Evolutionary conservation across 106 monocot genomes (phyloP), one percentile per base, ranked within the genome.

Genomic region (Allium cepa): DNA sequence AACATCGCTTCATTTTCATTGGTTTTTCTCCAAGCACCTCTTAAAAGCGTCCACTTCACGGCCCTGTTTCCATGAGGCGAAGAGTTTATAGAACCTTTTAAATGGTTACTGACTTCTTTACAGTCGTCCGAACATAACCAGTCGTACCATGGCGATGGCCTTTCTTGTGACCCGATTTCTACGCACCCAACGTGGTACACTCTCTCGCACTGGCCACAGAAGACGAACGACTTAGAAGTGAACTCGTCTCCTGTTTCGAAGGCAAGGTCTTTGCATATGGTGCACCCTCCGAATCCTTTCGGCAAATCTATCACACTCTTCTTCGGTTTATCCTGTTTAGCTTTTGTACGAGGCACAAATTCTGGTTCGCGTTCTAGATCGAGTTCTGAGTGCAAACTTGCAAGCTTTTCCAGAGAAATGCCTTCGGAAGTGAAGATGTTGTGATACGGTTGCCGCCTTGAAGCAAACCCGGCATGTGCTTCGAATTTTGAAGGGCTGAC

Each of bases 41-140:
- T 81, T 52, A 94, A 73, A 74, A 94, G 61, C 71, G 76, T 73
- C 56, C 22, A 81, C 27, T 16, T 75, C 63, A 57, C 16, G 53
- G 61, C 47, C 73, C 1, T 5, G 3, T 36, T 36, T 36, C 36
- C 61, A 12, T 82, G 71, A 75, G 22, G 67, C 49, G 67, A 52
- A 22, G 8, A 11, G 26, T 8, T 27, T 27, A 72, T 72, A 3
- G 72, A 16, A 0, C 69, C 59, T 72, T 56, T 50, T 53, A 88
- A 69, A 65, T 64, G 48, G 49, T 17, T 36, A 69, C 69, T 36
- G 52, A 88, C 51, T 49, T 48, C 50, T 48, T 17, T 45, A 63
- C 92, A 93, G 45, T 81, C 62, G 28, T n/a, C 22, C 51, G 69
- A 70, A 75, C 92, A 93, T 76, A 86, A 85, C 92, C 88, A 93